These are phyloP conservation scores for Sporopachydermia quercuum DNA, from an alignment of 805 yeast species.

Conservation along the genomic window DNA sequence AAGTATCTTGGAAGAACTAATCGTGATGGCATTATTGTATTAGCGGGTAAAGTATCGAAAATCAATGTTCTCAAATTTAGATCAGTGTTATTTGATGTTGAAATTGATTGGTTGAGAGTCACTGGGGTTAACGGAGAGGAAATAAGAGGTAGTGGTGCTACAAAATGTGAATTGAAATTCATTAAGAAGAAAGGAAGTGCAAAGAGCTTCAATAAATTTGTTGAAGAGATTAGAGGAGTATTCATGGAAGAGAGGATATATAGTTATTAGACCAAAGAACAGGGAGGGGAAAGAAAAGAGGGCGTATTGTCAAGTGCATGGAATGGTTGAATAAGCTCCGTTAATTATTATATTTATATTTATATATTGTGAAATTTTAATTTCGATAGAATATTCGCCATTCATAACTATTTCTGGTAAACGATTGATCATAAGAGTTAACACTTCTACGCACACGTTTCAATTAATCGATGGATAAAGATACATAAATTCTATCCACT, in stretches of 20 bases:
- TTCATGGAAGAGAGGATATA: conserved; percentile 5
- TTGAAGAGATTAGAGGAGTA: conserved; percentile 10
- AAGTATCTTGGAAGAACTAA: conserved; percentile 14
- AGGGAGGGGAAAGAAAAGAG: too few species aligned
- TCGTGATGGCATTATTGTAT: conserved; percentile 13
- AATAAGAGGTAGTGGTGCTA: not conserved
- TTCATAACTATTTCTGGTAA: too few species aligned
- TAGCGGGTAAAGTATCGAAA: conserved; percentile 16
- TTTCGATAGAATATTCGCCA: too few species aligned
- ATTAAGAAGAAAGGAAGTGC: conserved; percentile 10
- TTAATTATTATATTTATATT: too few species aligned
- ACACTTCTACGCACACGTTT: too few species aligned
- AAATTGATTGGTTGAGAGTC: conserved; percentile 6
- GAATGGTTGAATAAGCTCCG: too few species aligned
- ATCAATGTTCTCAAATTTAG: conserved; percentile 19
- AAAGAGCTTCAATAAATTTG: conserved; percentile 7
- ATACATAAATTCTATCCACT: too few species aligned
- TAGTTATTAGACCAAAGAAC: not conserved
- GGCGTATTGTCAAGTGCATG: too few species aligned
- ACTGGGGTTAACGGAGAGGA: not conserved
- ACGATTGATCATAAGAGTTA: too few species aligned
- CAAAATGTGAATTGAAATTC: conserved; percentile 4
- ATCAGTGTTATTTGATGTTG: conserved; percentile 16
- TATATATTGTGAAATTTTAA: too few species aligned
- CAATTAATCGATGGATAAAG: too few species aligned